Evolutionary conservation across 2,329 filamentous ascomycete species (phyloP).

Genomic region (Cladophialophora exuberans): DNA sequence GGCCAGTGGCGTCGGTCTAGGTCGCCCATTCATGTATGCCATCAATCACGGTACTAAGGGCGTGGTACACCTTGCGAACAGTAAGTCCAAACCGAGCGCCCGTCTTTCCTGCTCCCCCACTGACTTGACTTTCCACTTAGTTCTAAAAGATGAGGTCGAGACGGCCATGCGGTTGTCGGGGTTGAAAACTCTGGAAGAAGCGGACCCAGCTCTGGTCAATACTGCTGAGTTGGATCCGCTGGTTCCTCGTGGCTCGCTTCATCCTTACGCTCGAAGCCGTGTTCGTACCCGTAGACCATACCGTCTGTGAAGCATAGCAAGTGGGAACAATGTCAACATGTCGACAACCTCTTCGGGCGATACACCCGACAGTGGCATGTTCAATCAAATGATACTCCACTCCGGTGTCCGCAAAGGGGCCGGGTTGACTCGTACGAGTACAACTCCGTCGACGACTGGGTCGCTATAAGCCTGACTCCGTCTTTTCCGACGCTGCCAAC

Average conservation of each 20-base stretch:
- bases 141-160: constrained; percentile 66
- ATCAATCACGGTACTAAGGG: constrained; percentile 59
- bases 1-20: constrained; percentile 58
- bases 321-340: too few species aligned
- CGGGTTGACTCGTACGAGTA: too few species aligned
- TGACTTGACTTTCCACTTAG: constrained; percentile 45
- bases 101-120: constrained; percentile 44
- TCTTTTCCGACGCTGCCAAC: background rate
- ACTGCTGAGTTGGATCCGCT: constrained; percentile 50
- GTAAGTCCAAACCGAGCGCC: constrained; percentile 44
- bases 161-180: constrained; percentile 70
- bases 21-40: constrained; percentile 57
- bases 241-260: constrained; percentile 46
- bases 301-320: constrained; percentile 16
- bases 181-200: constrained; percentile 62
- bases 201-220: constrained; percentile 65
- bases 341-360: too few species aligned
- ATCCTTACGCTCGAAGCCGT: constrained; percentile 46
- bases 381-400: too few species aligned
- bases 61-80: constrained; percentile 50
- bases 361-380: too few species aligned
- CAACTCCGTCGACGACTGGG: too few species aligned
- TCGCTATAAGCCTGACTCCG: background rate
- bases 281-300: constrained; percentile 1
- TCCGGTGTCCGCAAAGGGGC: too few species aligned